Base-by-base conservation (phyloP, 345 rosid species). In the Lepidium sativum region DNA sequence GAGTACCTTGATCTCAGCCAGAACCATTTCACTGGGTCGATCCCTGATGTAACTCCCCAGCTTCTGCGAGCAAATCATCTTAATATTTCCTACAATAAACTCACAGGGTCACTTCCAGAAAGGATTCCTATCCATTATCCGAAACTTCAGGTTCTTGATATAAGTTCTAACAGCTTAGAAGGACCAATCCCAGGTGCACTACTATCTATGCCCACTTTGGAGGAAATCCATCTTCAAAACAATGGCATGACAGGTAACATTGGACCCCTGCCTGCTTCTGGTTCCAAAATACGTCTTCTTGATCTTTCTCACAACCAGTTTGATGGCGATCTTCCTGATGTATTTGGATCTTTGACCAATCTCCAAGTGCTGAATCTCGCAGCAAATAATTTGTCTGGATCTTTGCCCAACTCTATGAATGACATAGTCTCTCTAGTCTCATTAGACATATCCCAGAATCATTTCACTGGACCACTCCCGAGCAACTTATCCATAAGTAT, bases 1-100 rank as follows among this genome's bases (percentile, higher is more conserved):
- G 92, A 90, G 48, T 85, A 82, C 54, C 86, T 94, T 63, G 99
- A 94, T 84, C 88, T 94, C 69, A 94, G 99, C 80, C 81, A 38
- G 67, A 94, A 94, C 70, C 85, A 11, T 59, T 77, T 94, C 77
- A 74, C 75, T 9, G 99, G 99, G 53, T 18, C 80, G 10, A 80
- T 90, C 47, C 97, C 99, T 13, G 96, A 89, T 62, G 78, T 69
- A 45, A 76, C 87, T 27, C 84, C 90, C 1, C 96, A 87, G 74
- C 86, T 89, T 72, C 69, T 94, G 71, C 95, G 99, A 42, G 77
- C 92, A 64, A 88, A 90, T 79, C 73, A 87, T 79, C 96, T 94
- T 59, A 94, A 94, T 57, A 80, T 94, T 43, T 87, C 99, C 14
- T 85, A 74, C 61, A 94, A 94, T 72, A 83, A 88, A 65, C 82